A percentile compares a stretch with the other conserved stretches of the same genome.
These are phyloP conservation scores for Sugiyamaella novakii DNA, from an alignment of 1,139 yeast genomes.

Conservation along the genomic window DNA sequence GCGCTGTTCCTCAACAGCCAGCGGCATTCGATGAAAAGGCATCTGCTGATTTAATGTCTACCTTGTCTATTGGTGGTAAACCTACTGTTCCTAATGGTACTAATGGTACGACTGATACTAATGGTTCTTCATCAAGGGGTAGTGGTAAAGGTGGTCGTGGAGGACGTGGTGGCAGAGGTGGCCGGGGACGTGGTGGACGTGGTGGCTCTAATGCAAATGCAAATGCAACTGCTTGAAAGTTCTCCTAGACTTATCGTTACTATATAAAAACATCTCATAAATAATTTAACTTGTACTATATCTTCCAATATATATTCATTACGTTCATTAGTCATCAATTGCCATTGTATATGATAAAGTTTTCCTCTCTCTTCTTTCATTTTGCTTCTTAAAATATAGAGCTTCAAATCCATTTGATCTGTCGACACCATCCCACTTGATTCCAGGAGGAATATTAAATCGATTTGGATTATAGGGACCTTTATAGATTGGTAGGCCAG, in stretches of 20 bases:
- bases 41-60: conserved; percentile 39
- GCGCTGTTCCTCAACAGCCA: conserved; percentile 32
- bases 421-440: conserved; percentile 92
- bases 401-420: conserved; percentile 89
- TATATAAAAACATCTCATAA: too few relatives aligned
- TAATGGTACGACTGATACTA: conserved; percentile 12
- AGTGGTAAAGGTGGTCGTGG: conserved; percentile 39
- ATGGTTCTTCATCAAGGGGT: conserved; percentile 34
- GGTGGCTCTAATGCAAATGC: conserved; percentile 13
- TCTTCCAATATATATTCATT: conserved; percentile 2
- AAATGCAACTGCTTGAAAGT: conserved; percentile 4
- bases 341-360: conserved; percentile 44
- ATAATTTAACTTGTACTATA: conserved; percentile 5
- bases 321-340: conserved; percentile 29
- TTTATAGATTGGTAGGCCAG: conserved; percentile 48
- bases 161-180: conserved; percentile 24
- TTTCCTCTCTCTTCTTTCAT: conserved; percentile 47
- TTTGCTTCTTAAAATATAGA: conserved; percentile 58
- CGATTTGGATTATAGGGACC: conserved; percentile 67
- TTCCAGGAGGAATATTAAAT: conserved; percentile 76
- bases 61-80: conserved; percentile 29
- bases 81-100: conserved; percentile 13
- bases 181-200: conserved; percentile 17
- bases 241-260: too few relatives aligned
- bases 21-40: conserved; percentile 34